Evolutionary conservation across 2,329 filamentous ascomycete species (phyloP).

Genomic region (Neonectria hederae): DNA sequence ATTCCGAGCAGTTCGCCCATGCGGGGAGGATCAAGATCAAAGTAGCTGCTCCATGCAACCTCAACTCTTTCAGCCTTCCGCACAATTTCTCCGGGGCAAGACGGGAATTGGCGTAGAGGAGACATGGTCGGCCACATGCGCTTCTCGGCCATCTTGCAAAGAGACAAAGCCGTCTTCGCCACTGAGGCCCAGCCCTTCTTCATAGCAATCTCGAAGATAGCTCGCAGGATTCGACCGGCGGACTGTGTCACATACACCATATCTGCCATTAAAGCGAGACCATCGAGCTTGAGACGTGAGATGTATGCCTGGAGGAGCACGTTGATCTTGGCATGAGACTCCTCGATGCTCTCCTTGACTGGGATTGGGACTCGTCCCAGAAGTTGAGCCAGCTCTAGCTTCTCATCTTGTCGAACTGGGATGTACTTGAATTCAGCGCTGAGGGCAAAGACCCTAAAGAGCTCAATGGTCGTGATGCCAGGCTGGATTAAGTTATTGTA

Average conservation of each 20-base stretch:
- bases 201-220: slow-evolving; percentile 96
- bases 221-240: slow-evolving; percentile 92
- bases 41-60: slow-evolving; percentile 92
- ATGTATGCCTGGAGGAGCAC: slow-evolving; percentile 97
- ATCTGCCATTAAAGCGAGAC: slow-evolving; percentile 95
- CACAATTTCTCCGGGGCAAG: slow-evolving; percentile 84
- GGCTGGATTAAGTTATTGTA: slow-evolving; percentile 97
- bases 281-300: slow-evolving; percentile 91
- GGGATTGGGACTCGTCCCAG: slow-evolving; percentile 91
- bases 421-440: slow-evolving; percentile 99
- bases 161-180: slow-evolving; percentile 88
- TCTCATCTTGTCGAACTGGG: slow-evolving; percentile 96
- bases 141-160: slow-evolving; percentile 99
- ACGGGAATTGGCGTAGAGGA: slow-evolving; percentile 88
- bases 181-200: slow-evolving; percentile 97
- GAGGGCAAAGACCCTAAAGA: slow-evolving; percentile 95
- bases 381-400: slow-evolving; percentile 92
- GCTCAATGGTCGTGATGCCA: slow-evolving; percentile 90
- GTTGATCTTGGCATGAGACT: slow-evolving; percentile 97
- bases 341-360: slow-evolving; percentile 97
- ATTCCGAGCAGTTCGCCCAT: slow-evolving; percentile 95
- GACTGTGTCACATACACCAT: slow-evolving; percentile 99
- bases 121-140: slow-evolving; percentile 99
- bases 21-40: slow-evolving; percentile 93
- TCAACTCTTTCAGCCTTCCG: slow-evolving; percentile 95